Base-by-base conservation (phyloP, 2,329 filamentous ascomycete genomes). In the Talaromyces sp. region DNA sequence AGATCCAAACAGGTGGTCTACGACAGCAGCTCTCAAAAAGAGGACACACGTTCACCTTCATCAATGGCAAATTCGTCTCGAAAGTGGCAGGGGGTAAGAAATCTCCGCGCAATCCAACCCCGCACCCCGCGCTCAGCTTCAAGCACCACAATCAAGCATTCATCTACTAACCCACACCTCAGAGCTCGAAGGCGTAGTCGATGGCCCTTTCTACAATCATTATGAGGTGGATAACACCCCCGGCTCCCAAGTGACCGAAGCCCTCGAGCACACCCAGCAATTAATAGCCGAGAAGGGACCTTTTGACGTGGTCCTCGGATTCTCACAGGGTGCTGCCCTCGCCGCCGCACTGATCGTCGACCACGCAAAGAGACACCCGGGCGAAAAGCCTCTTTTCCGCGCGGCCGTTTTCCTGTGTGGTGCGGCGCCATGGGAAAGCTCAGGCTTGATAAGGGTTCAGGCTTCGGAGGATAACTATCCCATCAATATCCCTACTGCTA, bases 401-500 rank as follows among this genome's bases (percentile, higher is more conserved):
- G 56, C 49, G 2, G 68, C 68, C 1, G 65, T 70, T 16, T 70
- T 70, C 36, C 61, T 70, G 49, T 70, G 68, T 44, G 60, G 57
- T 7, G 68, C 55, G 3, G 17, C 40, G 20, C 66, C 68, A 14
- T 70, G 56, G 55, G 64, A 68, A 4, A 42, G 56, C 22, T 54
- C 60, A 3, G 68, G 67, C 13, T 39, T 54, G 49, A 51, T 57
- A 49, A 35, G 52, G 19, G 33, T 67, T 8, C 24, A 17, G 32
- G 50, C 42, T 32, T 24, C 37, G 49, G 53, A 32, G 45, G 56
- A 51, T 44, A 55, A 47, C n/a, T 64, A 60, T 35, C 52, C 56
- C 10, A 60, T 70, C 30, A 49, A 35, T n/a, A 73, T 75, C 22
- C 71, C 71, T 3, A 75, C 73, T 14, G 67, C 71, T 11, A 68